These are phyloP conservation scores for Pythium aphanidermatum DNA, from an alignment of 352 stramenopile genomes.

Conservation along the genomic window DNA sequence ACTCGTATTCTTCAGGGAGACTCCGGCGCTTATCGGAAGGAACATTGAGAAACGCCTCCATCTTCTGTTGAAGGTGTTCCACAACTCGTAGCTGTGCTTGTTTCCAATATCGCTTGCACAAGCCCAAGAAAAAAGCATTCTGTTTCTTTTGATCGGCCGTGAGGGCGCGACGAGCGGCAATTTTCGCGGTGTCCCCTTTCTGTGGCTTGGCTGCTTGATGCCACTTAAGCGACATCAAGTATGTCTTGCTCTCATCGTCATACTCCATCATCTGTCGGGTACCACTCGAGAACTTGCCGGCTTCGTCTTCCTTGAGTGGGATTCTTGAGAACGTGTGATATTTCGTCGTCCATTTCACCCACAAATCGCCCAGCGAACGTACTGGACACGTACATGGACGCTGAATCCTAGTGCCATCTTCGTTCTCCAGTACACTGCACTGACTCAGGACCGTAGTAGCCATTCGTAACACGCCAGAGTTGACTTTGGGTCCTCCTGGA, in stretches of 20 bases:
- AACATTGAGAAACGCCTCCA: slow-evolving; percentile 24
- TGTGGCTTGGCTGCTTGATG: slow-evolving; percentile 73
- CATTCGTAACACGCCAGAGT: slow-evolving; percentile 51
- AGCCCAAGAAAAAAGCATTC: slow-evolving; percentile 62
- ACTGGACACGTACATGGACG: slow-evolving; percentile 66
- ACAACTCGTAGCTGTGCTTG: slow-evolving; percentile 64
- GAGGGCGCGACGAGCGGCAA: slow-evolving; percentile 55
- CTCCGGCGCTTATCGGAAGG: slow-evolving; percentile 20
- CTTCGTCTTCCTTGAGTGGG: slow-evolving; percentile 44
- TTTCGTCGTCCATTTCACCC: slow-evolving; percentile 74
- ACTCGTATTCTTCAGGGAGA: slow-evolving; percentile 36
- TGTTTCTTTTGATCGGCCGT: slow-evolving; percentile 72
- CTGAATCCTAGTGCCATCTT: slow-evolving; percentile 53
- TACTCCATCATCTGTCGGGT: slow-evolving; percentile 85
- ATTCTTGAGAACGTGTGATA: slow-evolving; percentile 75
- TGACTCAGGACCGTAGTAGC: slow-evolving; percentile 54
- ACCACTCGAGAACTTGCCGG: slow-evolving; percentile 57
- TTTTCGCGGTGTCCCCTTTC: slow-evolving; percentile 82
- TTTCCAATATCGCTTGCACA: slow-evolving; percentile 75
- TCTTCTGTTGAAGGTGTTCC: slow-evolving; percentile 63
- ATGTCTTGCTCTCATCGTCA: slow-evolving; percentile 36
- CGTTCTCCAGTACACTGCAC: slow-evolving; percentile 62
- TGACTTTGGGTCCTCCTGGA: slow-evolving; percentile 37
- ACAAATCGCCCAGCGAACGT: slow-evolving; percentile 72
- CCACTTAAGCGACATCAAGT: slow-evolving; percentile 84